phyloP scores from a whole-genome alignment of 768 basidiomycete species.

The Tricholoma saponaceum region DNA sequence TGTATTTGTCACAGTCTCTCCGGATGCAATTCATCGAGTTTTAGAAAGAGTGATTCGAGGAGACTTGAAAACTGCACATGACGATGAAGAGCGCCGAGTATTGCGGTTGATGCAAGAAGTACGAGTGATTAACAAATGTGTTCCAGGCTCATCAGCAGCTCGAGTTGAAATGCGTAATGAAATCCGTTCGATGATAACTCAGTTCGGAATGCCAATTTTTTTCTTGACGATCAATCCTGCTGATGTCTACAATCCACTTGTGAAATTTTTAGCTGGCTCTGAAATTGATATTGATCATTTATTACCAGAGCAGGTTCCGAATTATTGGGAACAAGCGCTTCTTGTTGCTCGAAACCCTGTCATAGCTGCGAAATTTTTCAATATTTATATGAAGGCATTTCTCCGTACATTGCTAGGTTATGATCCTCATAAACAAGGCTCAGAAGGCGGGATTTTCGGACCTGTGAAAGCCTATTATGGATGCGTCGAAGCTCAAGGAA shows the following conservation, averaged over 20 bases:
- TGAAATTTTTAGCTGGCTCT: constrained; percentile 32
- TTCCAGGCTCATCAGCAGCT: constrained; percentile 26
- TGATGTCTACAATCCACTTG: constrained; percentile 38
- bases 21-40: neutral
- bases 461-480: constrained; percentile 33
- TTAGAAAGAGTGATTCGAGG: neutral
- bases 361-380: constrained; percentile 37
- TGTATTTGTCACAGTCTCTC: neutral
- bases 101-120: constrained; percentile 17
- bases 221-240: constrained; percentile 45
- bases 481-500: constrained; percentile 28
- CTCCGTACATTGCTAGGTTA: constrained; percentile 23
- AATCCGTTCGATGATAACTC: constrained; percentile 29
- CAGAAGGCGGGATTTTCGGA: constrained; percentile 29
- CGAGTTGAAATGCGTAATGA: constrained; percentile 31
- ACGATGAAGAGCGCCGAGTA: constrained; percentile 6
- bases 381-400: constrained; percentile 34
- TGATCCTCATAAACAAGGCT: constrained; percentile 5
- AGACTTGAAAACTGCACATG: neutral
- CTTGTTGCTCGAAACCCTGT: constrained; percentile 36
- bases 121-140: constrained; percentile 8
- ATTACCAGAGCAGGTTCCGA: constrained; percentile 19
- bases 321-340: constrained; percentile 27
- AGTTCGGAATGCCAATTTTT: constrained; percentile 34
- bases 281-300: constrained; percentile 33